Base-by-base conservation (phyloP, 179 eudicot species). In the Patellifolia procumbens region DNA sequence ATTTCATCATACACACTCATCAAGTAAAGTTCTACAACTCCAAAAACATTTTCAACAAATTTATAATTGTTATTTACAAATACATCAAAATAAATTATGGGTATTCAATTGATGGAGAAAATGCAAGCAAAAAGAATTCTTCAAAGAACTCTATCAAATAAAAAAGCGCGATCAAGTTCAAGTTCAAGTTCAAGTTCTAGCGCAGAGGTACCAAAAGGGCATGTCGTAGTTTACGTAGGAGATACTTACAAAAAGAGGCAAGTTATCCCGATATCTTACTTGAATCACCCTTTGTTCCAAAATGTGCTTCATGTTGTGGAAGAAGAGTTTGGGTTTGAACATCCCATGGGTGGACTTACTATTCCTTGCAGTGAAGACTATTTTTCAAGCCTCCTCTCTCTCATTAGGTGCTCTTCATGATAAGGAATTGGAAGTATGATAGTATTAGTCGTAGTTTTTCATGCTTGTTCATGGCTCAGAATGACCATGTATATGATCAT, bases 361-460 rank as follows among this genome's bases (percentile, higher is more conserved):
- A 83, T 89, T 51, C 92, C 92, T 2, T 89, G 92, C 37, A 80
- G 75, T 17, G 87, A 88, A 74, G 86, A 85, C 16, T 81, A 81
- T 58, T 81, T 81, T 42, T 69, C 75, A 6, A 81, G 81, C 55
- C 84, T 81, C 20, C 68, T 81, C 1, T 52, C 81, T 28, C 73
- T 78, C 76, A 81, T 81, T 49, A 73, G 70, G 13, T 77, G 72
- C 60, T 81, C 84, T 5, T 68, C 80, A 17, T 76, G 45, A n/a
- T n/a, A n/a, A n/a, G 34, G 29, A 17, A 16, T 19, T 13, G 15
- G 29, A 59, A 60, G 37, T 26, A 58, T 11, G 24, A 22, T 55
- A 22, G 9, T 71, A 31, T 20, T 58, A 73, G 53, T 24, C 4
- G 0, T 59, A 73, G 52, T 37, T 72, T 16, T 3, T 42, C 49